phyloP scores from a whole-genome alignment of 2,329 filamentous ascomycete species.

The Fusarium albosuccineum region DNA sequence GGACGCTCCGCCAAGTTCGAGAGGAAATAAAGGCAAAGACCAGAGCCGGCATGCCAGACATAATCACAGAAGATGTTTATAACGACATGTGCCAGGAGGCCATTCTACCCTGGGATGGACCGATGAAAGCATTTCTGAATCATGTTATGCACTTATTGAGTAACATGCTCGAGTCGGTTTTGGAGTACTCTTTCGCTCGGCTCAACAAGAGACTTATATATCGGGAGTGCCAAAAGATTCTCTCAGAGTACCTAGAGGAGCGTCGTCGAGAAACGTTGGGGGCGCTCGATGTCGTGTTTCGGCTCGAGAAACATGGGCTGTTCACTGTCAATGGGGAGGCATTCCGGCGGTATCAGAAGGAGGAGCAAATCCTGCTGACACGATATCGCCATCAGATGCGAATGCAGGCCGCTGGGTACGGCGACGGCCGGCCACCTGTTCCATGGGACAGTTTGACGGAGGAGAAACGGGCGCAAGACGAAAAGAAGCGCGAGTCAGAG shows the following conservation, averaged over 20 bases:
- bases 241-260: conserved; percentile 59
- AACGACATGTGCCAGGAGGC: conserved; percentile 69
- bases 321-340: conserved; percentile 69
- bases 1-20: conserved; percentile 65
- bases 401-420: conserved; percentile 56
- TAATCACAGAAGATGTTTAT: conserved; percentile 71
- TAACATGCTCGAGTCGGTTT: conserved; percentile 58
- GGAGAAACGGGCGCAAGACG: conserved; percentile 61
- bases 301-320: conserved; percentile 66
- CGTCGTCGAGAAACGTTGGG: conserved; percentile 53
- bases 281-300: conserved; percentile 60
- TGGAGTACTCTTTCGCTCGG: conserved; percentile 61
- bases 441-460: conserved; percentile 62
- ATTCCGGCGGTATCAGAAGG: conserved; percentile 59
- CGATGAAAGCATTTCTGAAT: conserved; percentile 63
- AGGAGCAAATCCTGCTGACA: conserved; percentile 61
- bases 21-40: conserved; percentile 67
- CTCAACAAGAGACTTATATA: conserved; percentile 65
- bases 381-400: conserved; percentile 65
- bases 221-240: conserved; percentile 58
- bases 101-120: conserved; percentile 69
- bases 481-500: conserved; percentile 57
- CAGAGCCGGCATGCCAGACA: conserved; percentile 68
- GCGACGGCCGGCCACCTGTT: conserved; percentile 45
- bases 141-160: conserved; percentile 64